Evolutionary conservation across 306 rosid genomes (phyloP), one percentile per base, ranked within the genome.

Genomic region (Begonia fuchsioides): DNA sequence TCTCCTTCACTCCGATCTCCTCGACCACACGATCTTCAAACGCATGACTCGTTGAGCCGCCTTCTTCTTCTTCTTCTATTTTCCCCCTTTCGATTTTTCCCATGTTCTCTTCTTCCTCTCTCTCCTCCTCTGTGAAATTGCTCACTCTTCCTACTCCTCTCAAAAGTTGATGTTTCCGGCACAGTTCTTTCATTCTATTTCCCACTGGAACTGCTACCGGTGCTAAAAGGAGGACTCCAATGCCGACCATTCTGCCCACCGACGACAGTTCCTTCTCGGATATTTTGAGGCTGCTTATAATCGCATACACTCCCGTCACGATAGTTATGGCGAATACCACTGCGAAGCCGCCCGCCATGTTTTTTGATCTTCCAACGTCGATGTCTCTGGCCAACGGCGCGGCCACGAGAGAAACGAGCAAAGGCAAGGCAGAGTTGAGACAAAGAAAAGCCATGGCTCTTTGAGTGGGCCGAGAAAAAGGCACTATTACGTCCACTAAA

Each of bases 1-100:
- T 85, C 44, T 54, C 51, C 70, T 55, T 79, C 38, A 70, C 94
- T 58, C 85, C 98, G 44, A 90, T 67, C 70, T 90, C 98, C 56
- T 90, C 98, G 54, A 52, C 68, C 20, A 53, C 17, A 60, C 13
- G 6, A 38, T 48, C 59, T 17, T 49, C 43, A 26, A 8, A 26
- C 35, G 35, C 35, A 26, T 6, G 35, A 26, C 35, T 26, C 35
- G 35, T 26, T 5, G 35, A 26, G 35, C 35, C 65, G 15, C 17
- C 51, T 4, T 13, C 32, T 44, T 18, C n/a, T 16, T 12, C 17
- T 41, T 38, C 50, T 44, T 47, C n/a, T n/a, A n/a, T 62, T 45
- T 3, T 19, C 47, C 46, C 63, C 44, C 60, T 49, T 40, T 62
- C 39, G 55, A 69, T 58, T 51, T 38, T 35, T 11, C 49, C 20